phyloP scores from a whole-genome alignment of 306 rosid genomes.

The Quercus mongolica region DNA sequence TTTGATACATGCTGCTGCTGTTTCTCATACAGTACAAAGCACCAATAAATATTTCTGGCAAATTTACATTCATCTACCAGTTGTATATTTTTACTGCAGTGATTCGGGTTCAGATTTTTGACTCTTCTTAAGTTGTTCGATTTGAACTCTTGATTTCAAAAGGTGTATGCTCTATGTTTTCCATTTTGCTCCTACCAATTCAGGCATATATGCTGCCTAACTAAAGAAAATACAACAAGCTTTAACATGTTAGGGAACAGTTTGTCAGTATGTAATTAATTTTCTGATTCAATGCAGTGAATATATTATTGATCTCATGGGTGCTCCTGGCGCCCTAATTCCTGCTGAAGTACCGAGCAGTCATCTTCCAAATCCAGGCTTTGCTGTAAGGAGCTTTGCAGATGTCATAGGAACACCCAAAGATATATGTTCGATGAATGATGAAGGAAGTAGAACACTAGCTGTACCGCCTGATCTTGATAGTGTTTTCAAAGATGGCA shows the following conservation, averaged over 20 bases:
- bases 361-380: constrained; percentile 73
- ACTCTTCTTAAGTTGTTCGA: constrained; percentile 14
- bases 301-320: constrained; percentile 96
- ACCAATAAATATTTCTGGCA: background rate
- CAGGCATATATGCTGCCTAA: background rate
- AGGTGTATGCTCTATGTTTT: background rate
- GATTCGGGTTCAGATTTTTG: background rate
- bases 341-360: constrained; percentile 93
- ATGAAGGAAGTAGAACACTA: constrained; percentile 35
- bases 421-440: constrained; percentile 28
- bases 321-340: constrained; percentile 96
- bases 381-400: constrained; percentile 54
- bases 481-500: constrained; percentile 34
- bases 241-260: constrained; percentile 13
- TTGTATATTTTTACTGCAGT: background rate
- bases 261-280: constrained; percentile 27
- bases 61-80: background rate
- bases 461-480: constrained; percentile 36
- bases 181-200: background rate
- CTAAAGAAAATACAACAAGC: constrained; percentile 2
- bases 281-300: constrained; percentile 68
- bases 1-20: background rate
- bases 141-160: constrained; percentile 3
- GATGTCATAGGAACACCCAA: constrained; percentile 54
- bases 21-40: background rate